A percentile compares a stretch with the other conserved stretches of the same genome.
Evolutionary conservation across 78 protist species (phyloP).

Genomic region (Thecamonas trahens): DNA sequence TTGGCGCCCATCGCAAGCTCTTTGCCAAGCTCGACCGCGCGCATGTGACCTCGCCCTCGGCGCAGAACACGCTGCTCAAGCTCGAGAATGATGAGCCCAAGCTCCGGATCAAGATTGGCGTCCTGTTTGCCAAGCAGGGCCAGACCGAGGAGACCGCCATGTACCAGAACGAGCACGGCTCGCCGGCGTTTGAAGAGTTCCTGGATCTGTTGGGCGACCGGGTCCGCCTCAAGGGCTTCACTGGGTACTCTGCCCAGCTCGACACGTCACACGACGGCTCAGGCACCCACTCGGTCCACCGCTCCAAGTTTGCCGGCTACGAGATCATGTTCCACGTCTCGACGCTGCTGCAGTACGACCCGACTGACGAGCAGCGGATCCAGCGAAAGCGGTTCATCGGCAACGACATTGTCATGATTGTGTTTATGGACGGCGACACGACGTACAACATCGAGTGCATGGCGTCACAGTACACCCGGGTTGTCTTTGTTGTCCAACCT

Average conservation of each 20-base stretch:
- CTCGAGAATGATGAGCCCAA: no score
- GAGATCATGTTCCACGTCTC: slow-evolving; percentile 80
- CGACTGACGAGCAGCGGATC: slow-evolving; percentile 56
- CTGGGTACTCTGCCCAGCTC: slow-evolving; percentile 52
- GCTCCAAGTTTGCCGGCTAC: slow-evolving; percentile 6
- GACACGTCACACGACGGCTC: slow-evolving; percentile 34
- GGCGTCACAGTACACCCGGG: slow-evolving; percentile 8
- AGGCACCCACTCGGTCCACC: slow-evolving; percentile 51
- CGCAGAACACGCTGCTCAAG: no score
- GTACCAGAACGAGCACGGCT: not conserved
- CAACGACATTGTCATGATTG: slow-evolving; percentile 59
- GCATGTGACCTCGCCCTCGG: no score
- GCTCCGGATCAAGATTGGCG: slow-evolving; percentile 38
- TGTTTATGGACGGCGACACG: slow-evolving; percentile 43
- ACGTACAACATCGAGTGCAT: slow-evolving; percentile 5
- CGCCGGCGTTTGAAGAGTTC: slow-evolving; percentile 49
- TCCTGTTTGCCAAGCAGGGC: slow-evolving; percentile 16
- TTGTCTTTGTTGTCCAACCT: slow-evolving; percentile 10
- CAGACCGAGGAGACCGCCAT: slow-evolving; percentile 15
- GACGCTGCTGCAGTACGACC: slow-evolving; percentile 44
- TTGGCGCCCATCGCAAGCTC: no score
- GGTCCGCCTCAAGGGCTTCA: slow-evolving; percentile 38
- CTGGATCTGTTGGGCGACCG: slow-evolving; percentile 52
- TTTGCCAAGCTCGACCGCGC: no score
- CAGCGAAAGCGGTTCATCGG: slow-evolving; percentile 74